Evolutionary conservation across 306 rosid species (phyloP), one percentile per base, ranked within the genome.

Genomic region (Crotalaria pallida): DNA sequence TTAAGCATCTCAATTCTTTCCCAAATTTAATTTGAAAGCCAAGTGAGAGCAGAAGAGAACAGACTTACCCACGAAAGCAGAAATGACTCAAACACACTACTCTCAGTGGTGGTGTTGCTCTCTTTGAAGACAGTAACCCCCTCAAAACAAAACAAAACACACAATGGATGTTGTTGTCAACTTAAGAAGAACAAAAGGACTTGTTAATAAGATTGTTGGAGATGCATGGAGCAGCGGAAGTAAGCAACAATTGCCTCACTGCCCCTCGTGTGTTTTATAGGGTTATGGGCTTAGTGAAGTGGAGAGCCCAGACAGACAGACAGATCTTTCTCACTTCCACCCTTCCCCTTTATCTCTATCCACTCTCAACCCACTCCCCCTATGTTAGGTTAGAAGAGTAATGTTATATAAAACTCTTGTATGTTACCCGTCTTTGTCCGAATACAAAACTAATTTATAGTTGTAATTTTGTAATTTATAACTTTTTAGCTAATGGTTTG

Each of bases 31-130:
- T 47, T 58, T 61, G 61, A 79, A 86, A 90, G 34, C 77, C 16
- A 53, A 58, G 43, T 49, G 1, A 73, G 73, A 7, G 41, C 51
- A 69, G 72, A 50, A 27, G 49, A 45, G 69, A 57, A 68, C 44
- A 26, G 67, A 9, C 83, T 86, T 86, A 87, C 96, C 88, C 81
- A 80, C 75, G 85, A 79, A 77, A 75, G 83, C 50, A 59, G 21
- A 40, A 67, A n/a, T n/a, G n/a, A n/a, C n/a, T 16, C 36, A 8
- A 8, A 7, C 23, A 10, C 1, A n/a, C n/a, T n/a, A n/a, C 17
- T 73, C 56, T 31, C 11, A 0, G 1, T 7, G 0, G 36, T 31
- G 36, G 36, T 33, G 43, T 65, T 59, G 43, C 70, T 69, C 19
- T 27, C 48, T 66, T 17, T 33, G 13, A 27, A 12, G 44, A 41